phyloP scores from a whole-genome alignment of 441 rosid genomes.

The Brassica hybrid region DNA sequence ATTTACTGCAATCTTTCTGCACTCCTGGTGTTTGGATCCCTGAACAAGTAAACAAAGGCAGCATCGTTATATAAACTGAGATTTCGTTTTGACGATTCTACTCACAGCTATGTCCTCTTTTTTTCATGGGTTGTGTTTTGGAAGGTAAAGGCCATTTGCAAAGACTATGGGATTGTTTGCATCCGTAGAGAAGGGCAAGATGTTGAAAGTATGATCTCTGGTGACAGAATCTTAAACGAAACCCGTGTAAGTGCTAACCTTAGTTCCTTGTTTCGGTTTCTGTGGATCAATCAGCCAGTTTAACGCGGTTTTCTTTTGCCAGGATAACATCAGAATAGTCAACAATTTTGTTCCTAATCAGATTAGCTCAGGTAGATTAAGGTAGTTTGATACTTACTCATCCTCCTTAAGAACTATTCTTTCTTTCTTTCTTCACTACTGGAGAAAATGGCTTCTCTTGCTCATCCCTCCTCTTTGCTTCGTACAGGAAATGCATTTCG shows the following conservation, averaged over 20 bases:
- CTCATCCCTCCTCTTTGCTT: constrained; percentile 10
- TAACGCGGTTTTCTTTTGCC: constrained; percentile 24
- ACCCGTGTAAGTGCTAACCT: constrained; percentile 49
- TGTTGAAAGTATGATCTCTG: constrained; percentile 56
- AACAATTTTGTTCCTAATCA: constrained; percentile 73
- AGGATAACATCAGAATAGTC: constrained; percentile 63
- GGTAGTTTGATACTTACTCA: constrained; percentile 45
- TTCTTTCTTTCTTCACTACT: not conserved
- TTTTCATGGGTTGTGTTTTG: constrained; percentile 6
- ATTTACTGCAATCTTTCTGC: constrained; percentile 78
- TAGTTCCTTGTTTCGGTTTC: not conserved
- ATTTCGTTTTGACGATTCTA: not conserved
- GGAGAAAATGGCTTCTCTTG: not conserved
- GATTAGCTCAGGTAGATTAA: constrained; percentile 82
- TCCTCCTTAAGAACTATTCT: constrained; percentile 18
- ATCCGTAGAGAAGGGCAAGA: constrained; percentile 85
- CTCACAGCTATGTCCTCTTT: not conserved
- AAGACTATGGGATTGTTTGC: constrained; percentile 82
- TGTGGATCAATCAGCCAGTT: not conserved
- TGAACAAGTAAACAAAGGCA: constrained; percentile 63
- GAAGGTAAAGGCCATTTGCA: constrained; percentile 70
- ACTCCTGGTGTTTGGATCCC: constrained; percentile 86
- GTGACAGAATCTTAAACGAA: constrained; percentile 60
- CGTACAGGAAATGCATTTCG: constrained; percentile 74
- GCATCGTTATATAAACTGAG: constrained; percentile 35